Conservation (phyloP, 225 moss, liverwort and hornwort species). For the Straminergon stramineum region DNA sequence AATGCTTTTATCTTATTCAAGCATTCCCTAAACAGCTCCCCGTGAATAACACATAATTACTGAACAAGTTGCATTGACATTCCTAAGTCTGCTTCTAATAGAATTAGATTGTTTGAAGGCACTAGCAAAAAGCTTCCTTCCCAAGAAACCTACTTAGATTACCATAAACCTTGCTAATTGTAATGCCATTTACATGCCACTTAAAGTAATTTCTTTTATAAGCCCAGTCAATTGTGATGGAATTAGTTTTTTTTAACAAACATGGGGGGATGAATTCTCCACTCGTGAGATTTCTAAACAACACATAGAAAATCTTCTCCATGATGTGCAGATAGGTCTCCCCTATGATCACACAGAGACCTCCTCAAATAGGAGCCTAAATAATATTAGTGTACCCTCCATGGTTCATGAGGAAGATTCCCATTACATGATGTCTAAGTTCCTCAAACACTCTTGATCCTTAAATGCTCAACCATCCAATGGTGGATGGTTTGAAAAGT, state of each 20-base stretch:
- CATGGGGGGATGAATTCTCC: too few species aligned
- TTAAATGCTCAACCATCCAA: neutral
- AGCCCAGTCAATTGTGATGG: neutral
- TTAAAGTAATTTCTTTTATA: neutral
- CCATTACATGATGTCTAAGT: neutral
- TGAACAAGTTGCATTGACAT: neutral
- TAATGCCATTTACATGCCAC: neutral
- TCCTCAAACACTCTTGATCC: neutral
- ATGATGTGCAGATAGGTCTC: neutral
- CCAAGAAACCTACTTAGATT: neutral
- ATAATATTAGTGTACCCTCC: neutral
- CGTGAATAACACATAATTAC: neutral
- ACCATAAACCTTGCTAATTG: neutral
- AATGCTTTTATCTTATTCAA: neutral
- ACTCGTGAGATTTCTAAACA: neutral
- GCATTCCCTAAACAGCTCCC: neutral
- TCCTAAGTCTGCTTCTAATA: neutral
- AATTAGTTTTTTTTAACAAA: neutral
- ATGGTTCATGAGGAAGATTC: neutral
- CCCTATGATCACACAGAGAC: neutral
- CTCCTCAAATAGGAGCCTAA: neutral
- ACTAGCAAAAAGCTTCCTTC: neutral
- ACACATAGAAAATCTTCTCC: neutral
- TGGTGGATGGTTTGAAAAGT: neutral
- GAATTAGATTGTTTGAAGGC: neutral